Conservation (phyloP, 2,329 filamentous ascomycete species). For the Scopulariopsis brevicaulis region DNA sequence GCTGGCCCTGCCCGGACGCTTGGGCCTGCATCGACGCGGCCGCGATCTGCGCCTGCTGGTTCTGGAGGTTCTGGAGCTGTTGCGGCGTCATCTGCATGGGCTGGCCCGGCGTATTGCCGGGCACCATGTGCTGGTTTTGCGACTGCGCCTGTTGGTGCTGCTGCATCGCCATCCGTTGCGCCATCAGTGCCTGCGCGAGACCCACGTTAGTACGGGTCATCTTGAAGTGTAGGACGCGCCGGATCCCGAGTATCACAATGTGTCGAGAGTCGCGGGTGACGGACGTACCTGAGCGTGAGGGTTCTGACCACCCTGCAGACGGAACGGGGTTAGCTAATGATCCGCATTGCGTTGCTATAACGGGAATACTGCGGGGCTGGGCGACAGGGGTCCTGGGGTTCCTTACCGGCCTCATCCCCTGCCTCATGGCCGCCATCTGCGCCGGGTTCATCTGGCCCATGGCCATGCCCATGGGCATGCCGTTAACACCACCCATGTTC, state of each 20-base stretch:
- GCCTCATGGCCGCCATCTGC: slow-evolving; percentile 39
- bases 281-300: slow-evolving; percentile 9
- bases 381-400: background rate
- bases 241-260: background rate
- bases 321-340: background rate
- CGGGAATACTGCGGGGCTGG: background rate
- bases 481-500: slow-evolving; percentile 32
- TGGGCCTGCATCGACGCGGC: slow-evolving; percentile 10
- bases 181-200: slow-evolving; percentile 22
- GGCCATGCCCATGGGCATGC: slow-evolving; percentile 42
- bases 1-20: slow-evolving; percentile 10
- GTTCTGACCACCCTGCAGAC: slow-evolving; percentile 9
- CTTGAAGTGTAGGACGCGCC: background rate
- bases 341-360: background rate
- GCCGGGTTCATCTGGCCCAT: slow-evolving; percentile 30
- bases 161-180: slow-evolving; percentile 34
- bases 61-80: slow-evolving; percentile 7
- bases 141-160: slow-evolving; percentile 21
- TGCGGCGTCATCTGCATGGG: slow-evolving; percentile 35
- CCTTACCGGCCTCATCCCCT: slow-evolving; percentile 28
- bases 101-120: slow-evolving; percentile 31
- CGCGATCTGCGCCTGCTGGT: slow-evolving; percentile 6
- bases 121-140: slow-evolving; percentile 26
- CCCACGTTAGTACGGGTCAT: background rate
- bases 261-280: background rate